Evolutionary conservation across 2,329 filamentous ascomycete genomes (phyloP), one percentile per base, ranked within the genome.

Genomic region (Ophiognomonia clavigignenti-juglandacearum): DNA sequence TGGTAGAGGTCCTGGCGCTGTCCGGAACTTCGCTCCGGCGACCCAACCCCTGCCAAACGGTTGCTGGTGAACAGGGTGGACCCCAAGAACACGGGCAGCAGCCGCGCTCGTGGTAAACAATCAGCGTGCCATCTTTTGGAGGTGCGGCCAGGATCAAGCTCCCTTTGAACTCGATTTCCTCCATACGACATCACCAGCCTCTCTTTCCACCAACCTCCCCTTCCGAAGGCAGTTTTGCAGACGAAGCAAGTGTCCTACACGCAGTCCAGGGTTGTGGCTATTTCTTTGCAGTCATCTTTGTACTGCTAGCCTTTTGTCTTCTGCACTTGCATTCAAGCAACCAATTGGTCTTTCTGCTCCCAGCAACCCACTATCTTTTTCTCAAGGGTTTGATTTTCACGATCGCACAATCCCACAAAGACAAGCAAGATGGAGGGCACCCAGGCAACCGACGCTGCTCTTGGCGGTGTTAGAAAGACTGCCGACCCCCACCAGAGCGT

Each of bases 401-500:
- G 16, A 36, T 2, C n/a, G n/a, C n/a, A n/a, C n/a, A n/a, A n/a
- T 16, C 6, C 24, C 7, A 14, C 32, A 72, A 14, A 32, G 9
- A 32, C 6, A 32, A 31, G 6, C 63, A 65, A 63, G 37, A 73
- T 74, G 65, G 78, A 80, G 57, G 76, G 87, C 58, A 78, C 71
- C 45, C 85, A 89, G 65, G 88, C 41, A 24, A 32, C 42, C 22
- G 46, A 27, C 48, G 72, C 77, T 82, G 86, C 87, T 70, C 71
- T 85, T 48, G 70, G 73, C 53, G 70, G 72, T 39, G 65, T 74
- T 43, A 74, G 78, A 55, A 82, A 74, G 55, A 74, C 74, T 24
- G 72, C 75, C 40, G 85, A 89, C 64, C 77, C 80, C 31, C 34
- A 35, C 8, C 83, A 86, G 61, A 88, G 83, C 65, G 86, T 89